Base-by-base conservation (phyloP, 1,284 basidiomycete species). In the Agroathelia rolfsii region DNA sequence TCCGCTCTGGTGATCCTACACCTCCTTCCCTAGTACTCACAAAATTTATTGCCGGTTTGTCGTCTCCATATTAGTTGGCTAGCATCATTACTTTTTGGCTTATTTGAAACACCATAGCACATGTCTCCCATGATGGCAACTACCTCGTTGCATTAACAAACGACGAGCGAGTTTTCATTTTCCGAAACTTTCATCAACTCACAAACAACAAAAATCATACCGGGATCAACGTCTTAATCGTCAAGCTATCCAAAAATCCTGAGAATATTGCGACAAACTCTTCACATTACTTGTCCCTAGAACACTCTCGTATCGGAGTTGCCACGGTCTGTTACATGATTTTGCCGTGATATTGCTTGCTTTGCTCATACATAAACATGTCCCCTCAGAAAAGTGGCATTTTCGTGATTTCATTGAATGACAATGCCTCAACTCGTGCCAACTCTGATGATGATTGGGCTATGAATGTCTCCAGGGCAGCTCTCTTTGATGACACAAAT, bases 241-340 rank as follows among this genome's bases (percentile, higher is more conserved):
- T 38, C 4, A 37, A 43, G 31, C 43, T 42, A 24, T 38, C 36
- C 6, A 33, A 38, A 28, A 38, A 41, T 40, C 8, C 13, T 36
- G 32, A 16, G n/a, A 12, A 12, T 12, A 19, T 7, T 21, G 39
- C 32, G 37, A 24, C 13, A 23, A 19, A 37, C 4, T 44, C 45
- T 3, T 56, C 65, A 1, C 48, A 58, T 29, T 78, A 79, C 48
- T 57, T 79, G 2, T 66, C 72, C 0, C 67, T 67, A 23, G 70
- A 71, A 28, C 48, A 64, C 28, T 66, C 62, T 1, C 58, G 65
- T 31, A 51, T 73, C 3, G 66, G 58, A 2, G 55, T 72, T 15
- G 66, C 66, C 22, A 70, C 69, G 9, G 75, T 75, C 38, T 17
- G 63, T 51, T 26, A 22, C 21, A 17, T 28, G 14, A 18, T 44